Conservation (phyloP, 768 basidiomycete species). For the Mycena capillaripes region DNA sequence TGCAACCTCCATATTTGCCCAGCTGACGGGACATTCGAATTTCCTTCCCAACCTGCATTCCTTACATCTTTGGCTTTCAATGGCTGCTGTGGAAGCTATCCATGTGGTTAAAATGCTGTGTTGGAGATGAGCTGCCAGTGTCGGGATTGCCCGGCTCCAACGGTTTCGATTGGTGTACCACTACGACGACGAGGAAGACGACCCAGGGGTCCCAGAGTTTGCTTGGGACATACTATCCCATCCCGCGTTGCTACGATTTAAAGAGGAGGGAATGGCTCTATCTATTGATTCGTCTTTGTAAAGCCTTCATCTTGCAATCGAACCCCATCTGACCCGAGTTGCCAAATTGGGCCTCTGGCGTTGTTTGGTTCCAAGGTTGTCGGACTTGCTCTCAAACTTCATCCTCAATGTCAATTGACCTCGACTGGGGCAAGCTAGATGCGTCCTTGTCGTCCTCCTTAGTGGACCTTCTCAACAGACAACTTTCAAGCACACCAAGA, state of each 20-base stretch:
- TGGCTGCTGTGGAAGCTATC: too few species aligned
- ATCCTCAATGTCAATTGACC: constrained; percentile 89
- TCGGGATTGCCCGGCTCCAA: background rate
- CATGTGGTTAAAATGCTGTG: background rate
- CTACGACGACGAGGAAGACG: too few species aligned
- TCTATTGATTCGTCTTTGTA: too few species aligned
- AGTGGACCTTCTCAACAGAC: constrained; percentile 82
- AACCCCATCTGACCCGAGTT: background rate
- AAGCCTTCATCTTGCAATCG: too few species aligned
- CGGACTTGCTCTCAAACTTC: background rate
- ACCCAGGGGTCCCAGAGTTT: background rate
- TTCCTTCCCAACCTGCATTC: constrained; percentile 15
- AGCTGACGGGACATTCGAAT: background rate
- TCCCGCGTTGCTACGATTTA: background rate
- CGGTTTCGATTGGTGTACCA: constrained; percentile 4
- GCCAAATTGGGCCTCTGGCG: constrained; percentile 8
- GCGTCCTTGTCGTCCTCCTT: constrained; percentile 76
- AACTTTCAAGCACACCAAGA: constrained; percentile 77
- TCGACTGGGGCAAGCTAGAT: constrained; percentile 93
- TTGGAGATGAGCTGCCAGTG: constrained; percentile 7
- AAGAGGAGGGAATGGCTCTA: background rate
- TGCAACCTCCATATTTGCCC: too few species aligned
- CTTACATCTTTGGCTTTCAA: background rate
- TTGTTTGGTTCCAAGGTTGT: constrained; percentile 9
- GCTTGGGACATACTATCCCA: background rate